A percentile compares a stretch with the other conserved stretches of the same genome.
These are phyloP conservation scores for Silybum marianum DNA, from an alignment of 129 eudicot genomes.

Conservation along the genomic window DNA sequence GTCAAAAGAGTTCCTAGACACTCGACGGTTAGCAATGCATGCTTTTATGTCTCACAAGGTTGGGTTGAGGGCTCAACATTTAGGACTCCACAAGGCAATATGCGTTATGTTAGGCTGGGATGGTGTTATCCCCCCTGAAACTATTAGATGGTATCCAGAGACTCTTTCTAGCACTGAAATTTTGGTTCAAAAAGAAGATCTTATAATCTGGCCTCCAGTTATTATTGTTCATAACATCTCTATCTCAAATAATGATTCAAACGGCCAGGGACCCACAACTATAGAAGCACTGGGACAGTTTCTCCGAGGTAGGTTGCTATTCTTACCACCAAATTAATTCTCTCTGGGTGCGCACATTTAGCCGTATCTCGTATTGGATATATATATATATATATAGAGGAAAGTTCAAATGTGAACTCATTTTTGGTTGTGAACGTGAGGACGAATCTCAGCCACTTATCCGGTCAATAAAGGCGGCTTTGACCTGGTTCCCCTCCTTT, in stretches of 20 bases:
- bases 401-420: no score
- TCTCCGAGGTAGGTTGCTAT: conserved; percentile 51
- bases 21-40: conserved; percentile 62
- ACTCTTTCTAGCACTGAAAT: conserved; percentile 43
- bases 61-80: conserved; percentile 65
- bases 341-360: no score
- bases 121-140: conserved; percentile 37
- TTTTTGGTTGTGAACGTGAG: no score
- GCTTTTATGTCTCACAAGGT: conserved; percentile 65
- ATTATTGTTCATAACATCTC: conserved; percentile 51
- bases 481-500: no score
- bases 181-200: conserved; percentile 62
- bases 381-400: no score
- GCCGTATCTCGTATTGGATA: no score
- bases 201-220: conserved; percentile 79
- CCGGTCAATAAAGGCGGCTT: no score
- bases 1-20: conserved; percentile 62
- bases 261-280: conserved; percentile 37
- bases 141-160: conserved; percentile 45
- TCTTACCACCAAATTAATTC: neutral
- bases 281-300: conserved; percentile 50
- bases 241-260: conserved; percentile 12
- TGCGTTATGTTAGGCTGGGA: conserved; percentile 78
- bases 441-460: no score
- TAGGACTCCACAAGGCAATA: conserved; percentile 71